Evolutionary conservation across 306 rosid genomes (phyloP).

Genomic region (Rosa multiflora): DNA sequence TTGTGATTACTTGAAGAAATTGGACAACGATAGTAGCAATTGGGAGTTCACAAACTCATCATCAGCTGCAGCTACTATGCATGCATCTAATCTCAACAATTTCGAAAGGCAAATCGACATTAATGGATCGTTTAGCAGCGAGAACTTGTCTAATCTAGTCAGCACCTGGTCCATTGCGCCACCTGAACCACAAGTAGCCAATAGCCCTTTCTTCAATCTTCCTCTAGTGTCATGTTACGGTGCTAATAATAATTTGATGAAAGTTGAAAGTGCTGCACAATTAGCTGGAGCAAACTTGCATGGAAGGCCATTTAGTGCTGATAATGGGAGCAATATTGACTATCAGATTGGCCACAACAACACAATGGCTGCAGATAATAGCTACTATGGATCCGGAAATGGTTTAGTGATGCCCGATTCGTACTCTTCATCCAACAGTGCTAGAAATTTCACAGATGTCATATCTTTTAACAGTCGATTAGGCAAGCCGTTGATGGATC

Average conservation of each 20-base stretch:
- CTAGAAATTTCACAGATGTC: slow-evolving; percentile 59
- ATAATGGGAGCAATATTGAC: slow-evolving; percentile 27
- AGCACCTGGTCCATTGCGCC: slow-evolving; percentile 92
- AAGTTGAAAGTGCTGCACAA: slow-evolving; percentile 28
- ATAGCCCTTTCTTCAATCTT: slow-evolving; percentile 38
- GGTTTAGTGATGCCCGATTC: slow-evolving; percentile 28
- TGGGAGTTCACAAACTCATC: slow-evolving; percentile 55
- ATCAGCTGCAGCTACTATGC: slow-evolving; percentile 13
- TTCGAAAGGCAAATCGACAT: slow-evolving; percentile 51
- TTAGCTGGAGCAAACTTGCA: slow-evolving; percentile 20
- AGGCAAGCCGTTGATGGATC: slow-evolving; percentile 47
- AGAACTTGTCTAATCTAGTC: slow-evolving; percentile 65
- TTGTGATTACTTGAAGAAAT: slow-evolving; percentile 77
- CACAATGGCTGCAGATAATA: slow-evolving; percentile 29
- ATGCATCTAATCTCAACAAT: slow-evolving; percentile 32
- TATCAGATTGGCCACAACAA: slow-evolving; percentile 39
- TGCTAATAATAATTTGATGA: slow-evolving; percentile 21
- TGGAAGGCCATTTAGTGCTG: slow-evolving; percentile 28
- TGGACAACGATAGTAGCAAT: slow-evolving; percentile 38
- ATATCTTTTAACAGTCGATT: slow-evolving; percentile 56
- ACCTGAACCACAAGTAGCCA: slow-evolving; percentile 52
- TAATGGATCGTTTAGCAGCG: slow-evolving; percentile 13
- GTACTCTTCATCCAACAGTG: slow-evolving; percentile 36
- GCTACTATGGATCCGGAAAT: slow-evolving; percentile 36
- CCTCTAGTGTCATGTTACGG: slow-evolving; percentile 20